phyloP scores from a whole-genome alignment of 2,329 filamentous ascomycete species.

The Colletotrichum liaoningense region DNA sequence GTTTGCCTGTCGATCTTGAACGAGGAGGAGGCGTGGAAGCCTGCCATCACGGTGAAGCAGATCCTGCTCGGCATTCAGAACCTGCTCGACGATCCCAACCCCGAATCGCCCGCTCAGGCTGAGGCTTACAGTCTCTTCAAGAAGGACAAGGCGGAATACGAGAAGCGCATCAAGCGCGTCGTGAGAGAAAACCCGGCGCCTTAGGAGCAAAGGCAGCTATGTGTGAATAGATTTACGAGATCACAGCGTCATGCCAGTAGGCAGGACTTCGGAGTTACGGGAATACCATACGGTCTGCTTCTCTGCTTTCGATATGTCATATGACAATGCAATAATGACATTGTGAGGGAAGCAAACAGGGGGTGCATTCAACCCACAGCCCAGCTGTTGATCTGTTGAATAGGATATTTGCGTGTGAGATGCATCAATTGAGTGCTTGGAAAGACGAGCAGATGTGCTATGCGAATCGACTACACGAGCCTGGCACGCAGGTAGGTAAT shows the following conservation, averaged over 20 bases:
- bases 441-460: not conserved
- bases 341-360: not conserved
- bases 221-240: constrained; percentile 10
- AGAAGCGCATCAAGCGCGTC: constrained; percentile 85
- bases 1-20: constrained; percentile 98
- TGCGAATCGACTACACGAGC: not conserved
- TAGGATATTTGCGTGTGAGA: not conserved
- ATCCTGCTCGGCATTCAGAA: constrained; percentile 97
- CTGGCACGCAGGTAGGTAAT: not conserved
- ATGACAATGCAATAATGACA: constrained; percentile 11
- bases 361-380: not conserved
- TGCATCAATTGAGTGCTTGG: not conserved
- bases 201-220: constrained; percentile 48
- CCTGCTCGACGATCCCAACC: constrained; percentile 94
- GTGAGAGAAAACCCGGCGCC: constrained; percentile 91
- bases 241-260: constrained; percentile 15
- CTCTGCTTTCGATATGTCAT: constrained; percentile 28
- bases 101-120: constrained; percentile 94
- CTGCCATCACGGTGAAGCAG: constrained; percentile 97
- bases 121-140: constrained; percentile 98
- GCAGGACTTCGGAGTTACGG: constrained; percentile 32
- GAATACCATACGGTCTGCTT: constrained; percentile 36
- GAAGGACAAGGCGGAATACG: constrained; percentile 87
- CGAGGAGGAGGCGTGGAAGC: constrained; percentile 98
- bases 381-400: not conserved